These are phyloP conservation scores for Phialophora tarda DNA, from an alignment of 2,329 filamentous ascomycete genomes.

Conservation along the genomic window DNA sequence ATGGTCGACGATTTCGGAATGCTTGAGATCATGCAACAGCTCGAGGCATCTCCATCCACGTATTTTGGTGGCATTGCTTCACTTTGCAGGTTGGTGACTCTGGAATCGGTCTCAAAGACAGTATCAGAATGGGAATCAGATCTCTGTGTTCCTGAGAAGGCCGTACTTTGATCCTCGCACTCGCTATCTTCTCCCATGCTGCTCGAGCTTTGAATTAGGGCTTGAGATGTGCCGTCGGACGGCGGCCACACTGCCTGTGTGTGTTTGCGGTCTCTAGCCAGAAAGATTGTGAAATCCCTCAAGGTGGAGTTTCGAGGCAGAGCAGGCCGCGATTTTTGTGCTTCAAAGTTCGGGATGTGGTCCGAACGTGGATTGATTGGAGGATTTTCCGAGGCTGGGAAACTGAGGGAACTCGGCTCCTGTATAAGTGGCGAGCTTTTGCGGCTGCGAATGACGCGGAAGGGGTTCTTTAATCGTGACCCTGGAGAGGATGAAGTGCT, in stretches of 20 bases:
- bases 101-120: conserved; percentile 18
- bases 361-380: not conserved
- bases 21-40: not conserved
- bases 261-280: conserved; percentile 8
- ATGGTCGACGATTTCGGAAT: conserved; percentile 17
- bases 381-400: not conserved
- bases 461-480: conserved; percentile 18
- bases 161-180: not conserved
- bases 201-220: conserved; percentile 21
- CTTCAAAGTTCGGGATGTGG: not conserved
- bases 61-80: not conserved
- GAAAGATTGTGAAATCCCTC: conserved; percentile 17
- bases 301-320: conserved; percentile 25
- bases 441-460: conserved; percentile 22
- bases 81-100: not conserved
- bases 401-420: conserved; percentile 3
- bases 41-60: not conserved
- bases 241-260: not conserved
- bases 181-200: not conserved
- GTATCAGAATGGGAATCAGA: conserved; percentile 11
- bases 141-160: not conserved
- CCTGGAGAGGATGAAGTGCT: conserved; percentile 3
- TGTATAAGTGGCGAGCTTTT: conserved; percentile 18
- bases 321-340: conserved; percentile 1
- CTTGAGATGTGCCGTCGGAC: not conserved